Base-by-base conservation (phyloP, 2,329 filamentous ascomycete species). In the Hymenoscyphus fraxineus region DNA sequence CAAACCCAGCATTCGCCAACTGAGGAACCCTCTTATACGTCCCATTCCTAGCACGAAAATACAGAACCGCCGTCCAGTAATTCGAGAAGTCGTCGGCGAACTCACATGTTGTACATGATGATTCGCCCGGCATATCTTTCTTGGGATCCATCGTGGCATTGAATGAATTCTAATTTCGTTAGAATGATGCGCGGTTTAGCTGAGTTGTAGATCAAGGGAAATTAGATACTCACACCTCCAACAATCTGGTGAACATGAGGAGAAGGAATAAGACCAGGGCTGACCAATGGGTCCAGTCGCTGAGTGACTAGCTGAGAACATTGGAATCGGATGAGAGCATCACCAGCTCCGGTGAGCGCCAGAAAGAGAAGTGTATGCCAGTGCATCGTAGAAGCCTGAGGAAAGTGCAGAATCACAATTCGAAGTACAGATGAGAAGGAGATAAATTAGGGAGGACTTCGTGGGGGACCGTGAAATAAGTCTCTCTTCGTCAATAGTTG, bases 31-130 rank as follows among this genome's bases (percentile, higher is more conserved):
- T 65, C 55, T 75, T 72, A 51, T 72, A 76, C 0, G 68, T 74
- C 31, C 74, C 74, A 56, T 76, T 76, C n/a, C 64, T 60, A 6
- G 74, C 72, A 15, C 66, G 59, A 66, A 75, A 76, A 60, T 71
- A 76, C 13, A 76, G 27, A 1, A 71, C 68, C 1, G 74, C 74
- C 9, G 74, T 76, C 74, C 74, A 76, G 63, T 76, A 76, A 59
- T 76, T 76, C 44, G 75, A 77, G 55, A 74, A 74, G 68, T 77
- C 76, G 64, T 77, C 74, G 4, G 68, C 72, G 65, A 78, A 77
- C 54, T 72, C 70, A 65, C 74, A 76, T 2, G 71, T 74, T 2
- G 74, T 76, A 70, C 74, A 76, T 0, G 69, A 73, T 0, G 75
- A 71, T 44, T 69, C 63, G 6, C 72, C 51, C 60, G 74, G 69